Evolutionary conservation across 495 filamentous ascomycete species (phyloP), one percentile per base, ranked within the genome.

Genomic region (Trichocladium uniseriatum): DNA sequence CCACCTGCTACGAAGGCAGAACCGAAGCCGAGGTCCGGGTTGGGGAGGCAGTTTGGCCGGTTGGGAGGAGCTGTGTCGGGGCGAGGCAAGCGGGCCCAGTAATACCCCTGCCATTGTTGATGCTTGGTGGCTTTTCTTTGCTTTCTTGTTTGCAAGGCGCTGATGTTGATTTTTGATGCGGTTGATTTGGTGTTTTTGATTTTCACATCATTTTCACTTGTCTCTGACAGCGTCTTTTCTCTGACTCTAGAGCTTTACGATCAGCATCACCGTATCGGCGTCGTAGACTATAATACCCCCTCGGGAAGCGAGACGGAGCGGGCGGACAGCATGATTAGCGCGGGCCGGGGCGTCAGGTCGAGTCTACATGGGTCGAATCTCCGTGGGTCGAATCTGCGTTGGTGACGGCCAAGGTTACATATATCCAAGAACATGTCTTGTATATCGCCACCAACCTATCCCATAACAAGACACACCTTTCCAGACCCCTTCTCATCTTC

Each of bases 1-100:
- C n/a, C 39, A 24, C 29, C 29, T 14, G 6, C 55, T 38, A 54
- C 54, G 49, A 58, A 54, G 27, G 48, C 56, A 50, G 63, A 50
- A 59, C 71, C 69, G 31, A 84, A 81, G 58, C 72, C 80, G 18
- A 79, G 78, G 51, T 78, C 78, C 4, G 79, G 81, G 52, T 67
- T 89, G 42, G 75, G 83, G 13, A 83, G 71, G 45, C 72, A 86
- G 56, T 75, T 89, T 56, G 83, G 84, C 16, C 69, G 84, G 46
- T 64, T 89, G 13, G 77, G 77, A 28, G 77, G 78, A 49, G 81
- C 80, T 3, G 84, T 87, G 52, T 75, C 80, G 31, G 74, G 82
- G 16, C 70, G 75, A 58, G 66, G 71, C 48, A 73, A 71, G 58
- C 67, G 72, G 55, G 63, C 65, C 38, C 64, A 69, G 53, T 62